A percentile compares a stretch with the other conserved stretches of the same genome.
phyloP scores from a whole-genome alignment of 2,329 filamentous ascomycete genomes.

The Elsinoe fawcettii region DNA sequence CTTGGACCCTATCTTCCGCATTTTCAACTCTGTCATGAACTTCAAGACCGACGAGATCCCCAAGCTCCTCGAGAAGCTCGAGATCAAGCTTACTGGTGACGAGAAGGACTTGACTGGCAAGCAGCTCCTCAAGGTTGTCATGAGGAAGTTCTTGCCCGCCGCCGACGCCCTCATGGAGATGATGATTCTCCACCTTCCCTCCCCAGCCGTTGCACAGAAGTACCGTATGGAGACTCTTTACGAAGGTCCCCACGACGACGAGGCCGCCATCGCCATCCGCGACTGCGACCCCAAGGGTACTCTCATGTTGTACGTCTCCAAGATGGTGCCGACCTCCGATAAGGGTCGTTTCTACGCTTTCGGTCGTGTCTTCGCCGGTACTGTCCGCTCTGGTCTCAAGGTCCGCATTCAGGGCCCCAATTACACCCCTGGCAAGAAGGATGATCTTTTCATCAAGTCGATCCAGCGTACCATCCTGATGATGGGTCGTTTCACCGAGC shows the following conservation, averaged over 20 bases:
- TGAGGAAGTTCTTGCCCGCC: constrained; percentile 97
- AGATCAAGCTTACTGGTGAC: constrained; percentile 79
- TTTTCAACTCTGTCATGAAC: constrained; percentile 95
- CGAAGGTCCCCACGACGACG: constrained; percentile 91
- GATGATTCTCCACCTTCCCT: constrained; percentile 99
- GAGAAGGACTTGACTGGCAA: constrained; percentile 96
- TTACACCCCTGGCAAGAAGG: constrained; percentile 97
- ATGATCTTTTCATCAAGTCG: constrained; percentile 97
- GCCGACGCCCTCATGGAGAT: constrained; percentile 98
- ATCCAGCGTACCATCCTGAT: constrained; percentile 99
- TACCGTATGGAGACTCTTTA: constrained; percentile 99
- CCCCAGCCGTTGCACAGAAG: constrained; percentile 87
- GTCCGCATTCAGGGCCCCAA: constrained; percentile 99
- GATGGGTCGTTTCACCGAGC: constrained; percentile 99
- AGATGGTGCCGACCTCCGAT: constrained; percentile 99
- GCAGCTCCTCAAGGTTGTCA: constrained; percentile 93
- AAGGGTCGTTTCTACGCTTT: constrained; percentile 99
- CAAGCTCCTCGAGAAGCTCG: constrained; percentile 81
- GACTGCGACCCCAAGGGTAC: constrained; percentile 97
- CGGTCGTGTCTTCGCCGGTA: constrained; percentile 99
- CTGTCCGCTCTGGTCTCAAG: constrained; percentile 94
- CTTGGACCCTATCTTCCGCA: constrained; percentile 98
- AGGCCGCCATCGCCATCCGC: constrained; percentile 90
- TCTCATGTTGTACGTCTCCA: constrained; percentile 99
- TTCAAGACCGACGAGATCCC: constrained; percentile 91